Evolutionary conservation across 192 early-diverging fungal species (phyloP).

Genomic region (Chytriomyces sp.): DNA sequence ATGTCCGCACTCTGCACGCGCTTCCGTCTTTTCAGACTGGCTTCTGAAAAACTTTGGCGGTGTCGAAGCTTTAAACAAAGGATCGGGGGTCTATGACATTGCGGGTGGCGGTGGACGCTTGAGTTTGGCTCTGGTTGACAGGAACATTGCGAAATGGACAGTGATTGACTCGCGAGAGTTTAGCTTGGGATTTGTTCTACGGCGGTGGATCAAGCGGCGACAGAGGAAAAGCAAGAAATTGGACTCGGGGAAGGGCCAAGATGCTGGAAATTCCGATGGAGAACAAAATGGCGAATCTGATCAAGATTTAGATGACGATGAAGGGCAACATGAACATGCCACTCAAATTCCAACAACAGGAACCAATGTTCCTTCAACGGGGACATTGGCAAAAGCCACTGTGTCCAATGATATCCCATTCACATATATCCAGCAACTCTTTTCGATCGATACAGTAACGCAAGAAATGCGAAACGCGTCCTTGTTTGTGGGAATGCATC

Average conservation of each 20-base stretch:
- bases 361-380: no score
- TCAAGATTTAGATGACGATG: background rate
- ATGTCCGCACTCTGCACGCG: slow-evolving; percentile 56
- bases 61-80: slow-evolving; percentile 29
- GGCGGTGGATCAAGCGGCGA: slow-evolving; percentile 34
- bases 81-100: slow-evolving; percentile 56
- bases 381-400: no score
- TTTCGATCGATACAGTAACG: slow-evolving; percentile 26
- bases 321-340: background rate
- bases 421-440: slow-evolving; percentile 36
- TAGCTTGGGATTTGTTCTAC: slow-evolving; percentile 48
- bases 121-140: slow-evolving; percentile 50
- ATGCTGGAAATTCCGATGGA: no score
- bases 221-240: no score
- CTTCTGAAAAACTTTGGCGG: slow-evolving; percentile 50
- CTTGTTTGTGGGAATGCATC: slow-evolving; percentile 60
- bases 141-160: slow-evolving; percentile 48
- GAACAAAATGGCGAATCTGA: background rate
- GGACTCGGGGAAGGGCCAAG: no score
- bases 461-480: slow-evolving; percentile 39
- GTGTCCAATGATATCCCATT: background rate
- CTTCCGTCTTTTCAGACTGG: slow-evolving; percentile 60
- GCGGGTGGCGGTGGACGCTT: slow-evolving; percentile 63
- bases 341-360: background rate
- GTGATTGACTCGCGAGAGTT: slow-evolving; percentile 55